Base-by-base conservation (phyloP, 352 stramenopile genomes). In the Pythium chondricola region DNA sequence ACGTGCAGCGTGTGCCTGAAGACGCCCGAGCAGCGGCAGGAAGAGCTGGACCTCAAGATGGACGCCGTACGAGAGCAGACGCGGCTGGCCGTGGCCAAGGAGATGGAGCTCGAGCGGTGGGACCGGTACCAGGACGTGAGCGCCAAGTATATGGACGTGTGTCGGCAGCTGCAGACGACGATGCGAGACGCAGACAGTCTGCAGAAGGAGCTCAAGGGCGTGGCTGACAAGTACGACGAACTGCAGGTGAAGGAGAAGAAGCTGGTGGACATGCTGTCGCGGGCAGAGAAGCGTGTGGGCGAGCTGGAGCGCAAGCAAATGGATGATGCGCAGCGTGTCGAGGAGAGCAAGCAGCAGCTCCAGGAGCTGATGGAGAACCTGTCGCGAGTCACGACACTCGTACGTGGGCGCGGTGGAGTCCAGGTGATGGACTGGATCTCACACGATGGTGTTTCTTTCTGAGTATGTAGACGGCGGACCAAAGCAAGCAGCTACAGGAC, bases 101-200 rank as follows among this genome's bases (percentile, higher is more conserved):
- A 76, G 18, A 58, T 88, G 56, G 68, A 88, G 44, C 46, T 84
- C 25, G 74, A 77, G 48, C 71, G 71, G 10, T 88, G 71, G 77
- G 66, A 84, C 26, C 60, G 65, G 20, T 86, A 82, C 44, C 74
- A 89, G 56, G 65, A 85, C 40, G 39, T 89, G 17, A 85, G 83
- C 31, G 47, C 56, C 26, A 87, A 87, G 56, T 85, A 85, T 42
- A 73, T 89, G 43, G 63, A 80, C 22, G 54, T 69, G 10, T 71
- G 51, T 31, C 44, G 64, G 43, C 56, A 79, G 45, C 21, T 85
- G 17, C 74, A 85, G 31, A 52, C 25, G 20, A 42, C 60, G 3
- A 43, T 48, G 27, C 42, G 48, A 16, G 61, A 65, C 21, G 37
- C 39, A 6, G 63, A 75, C 18, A 31, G 63, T 18, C 56, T 30